Evolutionary conservation across 2,329 filamentous ascomycete genomes (phyloP).

Genomic region (Botrytis cinerea): DNA sequence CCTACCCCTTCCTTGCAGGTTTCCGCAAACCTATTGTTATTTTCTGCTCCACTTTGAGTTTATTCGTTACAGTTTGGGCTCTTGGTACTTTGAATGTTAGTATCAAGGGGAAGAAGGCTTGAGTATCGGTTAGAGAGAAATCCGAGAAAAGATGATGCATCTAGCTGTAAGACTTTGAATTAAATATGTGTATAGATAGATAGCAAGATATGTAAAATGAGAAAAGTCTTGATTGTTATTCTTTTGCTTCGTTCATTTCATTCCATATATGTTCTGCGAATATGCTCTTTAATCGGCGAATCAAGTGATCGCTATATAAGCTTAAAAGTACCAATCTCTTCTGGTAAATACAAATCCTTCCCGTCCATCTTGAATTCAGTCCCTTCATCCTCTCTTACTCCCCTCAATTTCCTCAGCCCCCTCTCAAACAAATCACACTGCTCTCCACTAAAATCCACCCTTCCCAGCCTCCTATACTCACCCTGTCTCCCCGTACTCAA

Average conservation of each 20-base stretch:
- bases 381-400: neutral
- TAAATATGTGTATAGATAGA: constrained; percentile 14
- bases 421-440: neutral
- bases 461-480: neutral
- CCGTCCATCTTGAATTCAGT: neutral
- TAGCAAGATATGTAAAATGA: constrained; percentile 19
- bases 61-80: constrained; percentile 75
- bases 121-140: neutral
- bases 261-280: neutral
- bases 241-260: neutral
- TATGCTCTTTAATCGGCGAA: neutral
- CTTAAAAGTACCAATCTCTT: neutral
- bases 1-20: constrained; percentile 72
- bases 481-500: neutral
- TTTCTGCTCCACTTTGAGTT: constrained; percentile 68
- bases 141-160: no score
- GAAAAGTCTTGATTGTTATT: neutral
- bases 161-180: neutral
- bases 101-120: constrained; percentile 36
- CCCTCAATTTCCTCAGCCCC: neutral
- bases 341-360: neutral
- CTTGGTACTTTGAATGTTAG: constrained; percentile 54
- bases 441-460: neutral
- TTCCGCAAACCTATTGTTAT: constrained; percentile 87
- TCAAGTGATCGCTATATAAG: neutral